A percentile compares a stretch with the other conserved stretches of the same genome.
Conservation (phyloP, 768 basidiomycete genomes). For the Wakefieldia striispora region DNA sequence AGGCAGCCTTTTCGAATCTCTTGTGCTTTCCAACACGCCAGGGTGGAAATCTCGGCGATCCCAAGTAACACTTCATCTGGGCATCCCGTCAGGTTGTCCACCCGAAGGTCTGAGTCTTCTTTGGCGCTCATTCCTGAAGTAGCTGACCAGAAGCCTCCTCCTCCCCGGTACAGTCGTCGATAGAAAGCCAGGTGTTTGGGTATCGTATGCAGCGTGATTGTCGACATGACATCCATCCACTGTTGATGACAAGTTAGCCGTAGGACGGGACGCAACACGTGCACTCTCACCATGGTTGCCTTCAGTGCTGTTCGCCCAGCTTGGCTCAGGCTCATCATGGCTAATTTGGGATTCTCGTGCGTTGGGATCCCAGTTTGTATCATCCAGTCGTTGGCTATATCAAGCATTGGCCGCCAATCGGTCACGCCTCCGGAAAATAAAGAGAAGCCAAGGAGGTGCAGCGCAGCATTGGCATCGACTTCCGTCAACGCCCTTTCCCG, state of each 20-base stretch:
- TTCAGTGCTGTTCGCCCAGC: slow-evolving; percentile 62
- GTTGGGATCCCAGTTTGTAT: slow-evolving; percentile 58
- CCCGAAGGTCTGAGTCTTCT: slow-evolving; percentile 47
- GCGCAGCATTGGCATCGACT: slow-evolving; percentile 72
- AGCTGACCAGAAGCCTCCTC: slow-evolving; percentile 44
- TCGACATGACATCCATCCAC: slow-evolving; percentile 80
- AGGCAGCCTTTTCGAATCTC: slow-evolving; percentile 64
- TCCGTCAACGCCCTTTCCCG: slow-evolving; percentile 56
- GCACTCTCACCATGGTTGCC: slow-evolving; percentile 62
- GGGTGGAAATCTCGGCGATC: slow-evolving; percentile 68
- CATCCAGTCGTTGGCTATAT: slow-evolving; percentile 76
- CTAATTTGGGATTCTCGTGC: slow-evolving; percentile 62
- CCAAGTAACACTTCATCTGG: slow-evolving; percentile 76
- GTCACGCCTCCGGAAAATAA: slow-evolving; percentile 64
- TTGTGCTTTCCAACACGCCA: slow-evolving; percentile 72
- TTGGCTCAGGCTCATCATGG: slow-evolving; percentile 53
- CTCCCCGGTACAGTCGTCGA: slow-evolving; percentile 59
- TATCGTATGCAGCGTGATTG: slow-evolving; percentile 55
- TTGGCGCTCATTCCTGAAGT: slow-evolving; percentile 27
- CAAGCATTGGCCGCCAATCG: slow-evolving; percentile 70
- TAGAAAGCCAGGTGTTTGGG: slow-evolving; percentile 68
- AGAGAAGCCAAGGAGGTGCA: slow-evolving; percentile 74
- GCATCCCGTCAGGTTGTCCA: slow-evolving; percentile 73
- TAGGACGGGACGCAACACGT: neutral
- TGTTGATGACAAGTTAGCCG: slow-evolving; percentile 33